phyloP scores from a whole-genome alignment of 2,329 filamentous ascomycete species.

The Cucurbitaria berberidis region DNA sequence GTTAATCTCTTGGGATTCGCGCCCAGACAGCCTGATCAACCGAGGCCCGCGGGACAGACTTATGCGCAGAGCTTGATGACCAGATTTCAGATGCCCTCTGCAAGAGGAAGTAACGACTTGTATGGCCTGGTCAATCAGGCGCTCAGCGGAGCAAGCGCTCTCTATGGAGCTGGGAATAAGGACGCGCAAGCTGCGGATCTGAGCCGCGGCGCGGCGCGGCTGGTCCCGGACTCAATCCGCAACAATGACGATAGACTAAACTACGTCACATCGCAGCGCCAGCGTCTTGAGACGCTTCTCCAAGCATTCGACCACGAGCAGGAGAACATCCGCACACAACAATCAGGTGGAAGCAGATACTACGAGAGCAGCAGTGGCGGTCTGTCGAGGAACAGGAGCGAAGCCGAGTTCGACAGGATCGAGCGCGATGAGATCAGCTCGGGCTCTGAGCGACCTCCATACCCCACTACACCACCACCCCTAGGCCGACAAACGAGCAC shows the following conservation, averaged over 20 bases:
- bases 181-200: conserved; percentile 58
- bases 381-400: conserved; percentile 81
- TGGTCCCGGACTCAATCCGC: conserved; percentile 74
- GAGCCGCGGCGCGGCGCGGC: conserved; percentile 60
- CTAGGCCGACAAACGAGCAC: conserved; percentile 40
- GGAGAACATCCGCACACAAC: conserved; percentile 57
- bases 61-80: conserved; percentile 86
- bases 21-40: conserved; percentile 53
- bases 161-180: conserved; percentile 47
- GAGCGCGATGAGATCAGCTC: conserved; percentile 66
- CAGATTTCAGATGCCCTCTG: conserved; percentile 81
- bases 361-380: conserved; percentile 53
- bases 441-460: conserved; percentile 55
- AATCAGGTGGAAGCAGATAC: conserved; percentile 53
- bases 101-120: conserved; percentile 71
- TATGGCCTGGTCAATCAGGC: conserved; percentile 79
- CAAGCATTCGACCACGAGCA: conserved; percentile 82
- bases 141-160: conserved; percentile 66
- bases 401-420: conserved; percentile 88
- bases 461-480: conserved; percentile 42
- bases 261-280: conserved; percentile 80
- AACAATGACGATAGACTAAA: conserved; percentile 69
- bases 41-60: conserved; percentile 55
- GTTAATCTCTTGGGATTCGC: conserved; percentile 81
- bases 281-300: conserved; percentile 75